Percentiles rank a stretch among this genome's conserved stretches.
Evolutionary conservation across 139 green algal species (phyloP).

Genomic region (Astrephomene gubernaculifera): DNA sequence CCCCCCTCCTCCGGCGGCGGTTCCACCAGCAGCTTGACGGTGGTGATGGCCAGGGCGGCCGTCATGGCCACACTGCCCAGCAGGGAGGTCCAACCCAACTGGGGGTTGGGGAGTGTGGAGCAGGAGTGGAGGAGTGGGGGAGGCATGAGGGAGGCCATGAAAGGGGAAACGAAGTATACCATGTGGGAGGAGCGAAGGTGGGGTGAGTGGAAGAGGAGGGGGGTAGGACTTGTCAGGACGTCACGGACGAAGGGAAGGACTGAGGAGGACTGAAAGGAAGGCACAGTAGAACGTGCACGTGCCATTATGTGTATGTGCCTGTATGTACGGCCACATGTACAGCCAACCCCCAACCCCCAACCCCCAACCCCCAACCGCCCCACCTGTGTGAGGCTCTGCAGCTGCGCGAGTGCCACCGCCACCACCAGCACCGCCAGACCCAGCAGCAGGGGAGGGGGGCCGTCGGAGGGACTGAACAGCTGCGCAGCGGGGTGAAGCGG

Average conservation of each 20-base stretch:
- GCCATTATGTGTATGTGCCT: no score
- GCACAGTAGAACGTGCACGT: no score
- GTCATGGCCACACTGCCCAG: constrained; percentile 18
- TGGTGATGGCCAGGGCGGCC: constrained; percentile 10
- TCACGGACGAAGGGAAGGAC: no score
- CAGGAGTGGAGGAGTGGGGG: neutral
- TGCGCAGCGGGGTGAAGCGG: neutral
- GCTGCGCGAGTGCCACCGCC: constrained; percentile 29
- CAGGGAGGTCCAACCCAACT: constrained; percentile 41
- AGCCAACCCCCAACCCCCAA: neutral
- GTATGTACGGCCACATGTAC: no score
- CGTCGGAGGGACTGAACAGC: neutral
- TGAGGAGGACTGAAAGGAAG: no score
- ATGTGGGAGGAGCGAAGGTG: no score
- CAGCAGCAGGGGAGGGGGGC: neutral
- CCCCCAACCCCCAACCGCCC: neutral
- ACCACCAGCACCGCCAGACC: constrained; percentile 38
- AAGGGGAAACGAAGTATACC: no score
- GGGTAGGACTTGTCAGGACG: no score
- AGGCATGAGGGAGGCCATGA: no score
- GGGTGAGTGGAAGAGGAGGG: no score
- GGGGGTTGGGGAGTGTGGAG: neutral
- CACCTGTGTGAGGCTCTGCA: constrained; percentile 25
- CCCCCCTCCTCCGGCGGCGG: neutral
- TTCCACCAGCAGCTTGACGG: constrained; percentile 37